Evolutionary conservation across 768 basidiomycete species (phyloP), one percentile per base, ranked within the genome.

Genomic region (Termitomyces sp.): DNA sequence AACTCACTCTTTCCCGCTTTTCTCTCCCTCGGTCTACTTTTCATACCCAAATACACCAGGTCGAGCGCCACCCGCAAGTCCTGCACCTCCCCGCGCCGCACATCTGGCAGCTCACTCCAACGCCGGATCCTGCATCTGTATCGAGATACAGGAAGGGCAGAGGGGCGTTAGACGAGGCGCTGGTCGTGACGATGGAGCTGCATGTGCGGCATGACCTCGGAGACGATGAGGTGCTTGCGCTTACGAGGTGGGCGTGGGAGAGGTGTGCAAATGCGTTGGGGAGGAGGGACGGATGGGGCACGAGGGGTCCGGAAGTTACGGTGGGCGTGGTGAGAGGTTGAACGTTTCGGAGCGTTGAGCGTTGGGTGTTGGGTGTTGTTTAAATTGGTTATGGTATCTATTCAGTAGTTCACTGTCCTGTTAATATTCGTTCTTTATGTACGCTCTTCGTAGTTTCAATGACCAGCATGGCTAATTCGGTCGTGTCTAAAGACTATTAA

Each of bases 31-130:
- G n/a, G n/a, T n/a, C n/a, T n/a, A n/a, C n/a, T n/a, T n/a, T 18
- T 28, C 6, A 34, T 4, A 36, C 13, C 13, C 9, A 15, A 15
- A 36, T 16, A 5, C 18, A 2, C 24, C 22, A 92, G 89, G 81
- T 95, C 60, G 91, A 94, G 67, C 79, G 87, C 3, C 92, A 96
- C 61, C 90, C 92, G 0, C 81, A 89, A 59, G 88, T 97, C 24
- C 68, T 90, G 0, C 90, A 92, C 66, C 80, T 96, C 13, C 87
- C 89, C 1, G 85, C 90, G 10, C 92, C 92, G 0, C 29, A 29
- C 29, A 29, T 29, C 29, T 29, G 29, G 92, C 92, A 94, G 65
- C 82, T 95, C 44, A 80, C 83, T 0, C 84, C 86, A 0, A 65
- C 73, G 20, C 64, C 71, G 42, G 47, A 48, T 8, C 24, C 56